Conservation (phyloP, 768 basidiomycete genomes). For the Saitozyma sp. region DNA sequence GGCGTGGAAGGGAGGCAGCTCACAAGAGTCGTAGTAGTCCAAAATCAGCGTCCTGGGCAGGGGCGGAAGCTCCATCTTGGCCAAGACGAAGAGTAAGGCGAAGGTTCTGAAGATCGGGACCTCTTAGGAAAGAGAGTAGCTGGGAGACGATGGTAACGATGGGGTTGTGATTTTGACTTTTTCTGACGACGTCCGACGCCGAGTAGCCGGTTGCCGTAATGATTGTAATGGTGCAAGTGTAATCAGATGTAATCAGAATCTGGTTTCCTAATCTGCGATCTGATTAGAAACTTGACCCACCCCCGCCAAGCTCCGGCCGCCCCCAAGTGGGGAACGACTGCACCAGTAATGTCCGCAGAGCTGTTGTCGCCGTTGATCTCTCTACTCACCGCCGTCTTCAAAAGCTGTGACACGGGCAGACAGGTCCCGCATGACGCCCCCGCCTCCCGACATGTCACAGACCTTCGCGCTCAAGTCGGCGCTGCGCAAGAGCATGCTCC, state of each 20-base stretch:
- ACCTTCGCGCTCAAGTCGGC: slow-evolving; percentile 27
- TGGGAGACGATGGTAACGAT: neutral
- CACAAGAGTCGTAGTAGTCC: slow-evolving; percentile 53
- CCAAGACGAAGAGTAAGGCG: neutral
- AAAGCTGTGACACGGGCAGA: too few relatives aligned
- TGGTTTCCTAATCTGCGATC: too few relatives aligned
- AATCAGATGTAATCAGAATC: too few relatives aligned
- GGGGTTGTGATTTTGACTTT: neutral
- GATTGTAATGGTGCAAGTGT: neutral
- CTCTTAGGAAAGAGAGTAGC: neutral
- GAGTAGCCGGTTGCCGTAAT: neutral
- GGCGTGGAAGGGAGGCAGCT: neutral
- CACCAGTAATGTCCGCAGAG: too few relatives aligned
- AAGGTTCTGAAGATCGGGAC: neutral
- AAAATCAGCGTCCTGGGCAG: slow-evolving; percentile 50
- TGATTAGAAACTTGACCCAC: too few relatives aligned
- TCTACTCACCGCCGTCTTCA: too few relatives aligned
- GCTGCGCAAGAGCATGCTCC: slow-evolving; percentile 35
- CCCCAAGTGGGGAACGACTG: neutral
- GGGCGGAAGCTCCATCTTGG: slow-evolving; percentile 8
- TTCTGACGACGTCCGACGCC: neutral
- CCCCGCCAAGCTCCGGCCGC: too few relatives aligned
- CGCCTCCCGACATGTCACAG: slow-evolving; percentile 6
- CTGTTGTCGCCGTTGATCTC: too few relatives aligned
- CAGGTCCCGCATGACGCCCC: too few relatives aligned